Evolutionary conservation across 2,329 filamentous ascomycete species (phyloP).

Genomic region (Fusarium sp.): DNA sequence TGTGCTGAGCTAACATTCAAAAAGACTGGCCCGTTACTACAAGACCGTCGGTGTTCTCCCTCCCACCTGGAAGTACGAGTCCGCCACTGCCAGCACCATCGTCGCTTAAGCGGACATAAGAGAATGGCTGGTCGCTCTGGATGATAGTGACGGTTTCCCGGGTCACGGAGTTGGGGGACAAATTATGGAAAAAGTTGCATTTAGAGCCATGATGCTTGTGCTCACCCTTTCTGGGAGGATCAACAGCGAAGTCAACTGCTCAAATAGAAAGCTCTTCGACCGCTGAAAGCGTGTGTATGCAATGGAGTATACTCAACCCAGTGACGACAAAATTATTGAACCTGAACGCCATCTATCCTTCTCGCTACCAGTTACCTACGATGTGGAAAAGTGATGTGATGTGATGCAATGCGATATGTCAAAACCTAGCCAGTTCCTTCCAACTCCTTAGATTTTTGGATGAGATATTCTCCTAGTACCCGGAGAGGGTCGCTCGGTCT

Average conservation of each 20-base stretch:
- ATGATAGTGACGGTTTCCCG: conserved; percentile 54
- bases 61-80: conserved; percentile 99
- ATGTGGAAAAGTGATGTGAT: neutral
- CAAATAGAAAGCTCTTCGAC: conserved; percentile 54
- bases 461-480: conserved; percentile 76
- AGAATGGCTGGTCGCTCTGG: conserved; percentile 36
- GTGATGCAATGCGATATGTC: conserved; percentile 9
- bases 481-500: conserved; percentile 77
- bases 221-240: conserved; percentile 52
- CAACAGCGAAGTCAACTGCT: conserved; percentile 50
- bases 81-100: conserved; percentile 92
- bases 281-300: conserved; percentile 50
- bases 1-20: neutral
- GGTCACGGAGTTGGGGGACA: conserved; percentile 60
- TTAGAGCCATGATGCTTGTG: conserved; percentile 60
- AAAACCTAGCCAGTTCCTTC: conserved; percentile 57
- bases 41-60: conserved; percentile 89
- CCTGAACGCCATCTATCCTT: conserved; percentile 45
- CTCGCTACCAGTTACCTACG: conserved; percentile 21
- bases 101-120: conserved; percentile 76
- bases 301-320: conserved; percentile 43
- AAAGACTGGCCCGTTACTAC: conserved; percentile 95
- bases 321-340: conserved; percentile 42
- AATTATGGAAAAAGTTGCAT: conserved; percentile 59
- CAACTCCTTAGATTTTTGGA: conserved; percentile 75